Evolutionary conservation across 805 yeast species (phyloP).

Genomic region (Candida insectorum): DNA sequence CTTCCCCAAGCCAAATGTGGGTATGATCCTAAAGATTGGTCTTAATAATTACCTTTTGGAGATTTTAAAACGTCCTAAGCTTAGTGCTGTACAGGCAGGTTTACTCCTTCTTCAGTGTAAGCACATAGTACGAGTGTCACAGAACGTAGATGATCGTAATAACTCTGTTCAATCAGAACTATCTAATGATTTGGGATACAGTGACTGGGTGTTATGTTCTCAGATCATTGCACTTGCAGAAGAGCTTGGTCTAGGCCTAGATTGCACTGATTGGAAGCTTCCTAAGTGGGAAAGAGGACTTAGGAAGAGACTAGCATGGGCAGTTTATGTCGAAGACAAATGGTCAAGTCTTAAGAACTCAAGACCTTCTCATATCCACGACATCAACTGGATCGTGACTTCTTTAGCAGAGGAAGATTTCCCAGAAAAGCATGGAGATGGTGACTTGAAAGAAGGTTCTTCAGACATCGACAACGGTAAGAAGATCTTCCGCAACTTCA

Average conservation of each 20-base stretch:
- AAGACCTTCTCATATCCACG: constrained; percentile 77
- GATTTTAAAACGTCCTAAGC: constrained; percentile 79
- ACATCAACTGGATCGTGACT: constrained; percentile 76
- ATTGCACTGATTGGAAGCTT: constrained; percentile 85
- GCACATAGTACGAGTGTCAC: constrained; percentile 26
- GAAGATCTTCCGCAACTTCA: constrained; percentile 62
- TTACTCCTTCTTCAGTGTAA: constrained; percentile 68
- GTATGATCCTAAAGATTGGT: constrained; percentile 41
- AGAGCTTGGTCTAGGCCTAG: constrained; percentile 87
- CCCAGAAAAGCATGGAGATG: constrained; percentile 62
- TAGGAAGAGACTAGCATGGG: constrained; percentile 91
- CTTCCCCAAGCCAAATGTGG: constrained; percentile 75
- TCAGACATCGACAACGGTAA: constrained; percentile 72
- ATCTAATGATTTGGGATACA: constrained; percentile 40
- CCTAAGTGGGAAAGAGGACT: constrained; percentile 95
- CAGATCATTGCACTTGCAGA: constrained; percentile 87
- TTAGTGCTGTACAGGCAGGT: constrained; percentile 92
- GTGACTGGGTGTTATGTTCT: constrained; percentile 83
- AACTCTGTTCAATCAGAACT: background rate
- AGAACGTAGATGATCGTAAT: constrained; percentile 8
- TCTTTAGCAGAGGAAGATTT: constrained; percentile 71
- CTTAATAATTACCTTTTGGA: constrained; percentile 71
- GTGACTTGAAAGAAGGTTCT: constrained; percentile 52
- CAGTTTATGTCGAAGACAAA: constrained; percentile 86
- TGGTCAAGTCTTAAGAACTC: constrained; percentile 84